phyloP scores from a whole-genome alignment of 345 rosid genomes.

The Erodium maritimum region DNA sequence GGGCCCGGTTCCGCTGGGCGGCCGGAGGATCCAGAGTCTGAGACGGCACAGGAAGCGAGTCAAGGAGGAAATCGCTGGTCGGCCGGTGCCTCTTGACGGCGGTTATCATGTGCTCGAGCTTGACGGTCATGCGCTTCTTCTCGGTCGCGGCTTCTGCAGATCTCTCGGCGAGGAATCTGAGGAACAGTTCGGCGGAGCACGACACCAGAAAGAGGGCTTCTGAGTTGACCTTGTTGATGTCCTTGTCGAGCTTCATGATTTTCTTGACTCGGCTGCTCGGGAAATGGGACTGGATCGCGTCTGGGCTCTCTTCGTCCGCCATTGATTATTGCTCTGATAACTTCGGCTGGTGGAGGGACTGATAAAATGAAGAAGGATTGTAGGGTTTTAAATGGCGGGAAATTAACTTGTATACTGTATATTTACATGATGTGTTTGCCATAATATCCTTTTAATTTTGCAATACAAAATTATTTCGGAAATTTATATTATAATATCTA shows the following conservation, averaged over 20 bases:
- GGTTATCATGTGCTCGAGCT: slow-evolving; percentile 47
- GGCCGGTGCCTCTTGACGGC: slow-evolving; percentile 74
- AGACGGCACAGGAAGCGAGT: slow-evolving; percentile 56
- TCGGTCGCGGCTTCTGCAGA: slow-evolving; percentile 38
- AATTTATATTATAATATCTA: too few species aligned
- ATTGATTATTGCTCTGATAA: slow-evolving; percentile 19
- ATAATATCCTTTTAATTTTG: too few species aligned
- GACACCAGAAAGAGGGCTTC: slow-evolving; percentile 64
- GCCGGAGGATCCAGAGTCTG: slow-evolving; percentile 18
- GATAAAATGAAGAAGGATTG: background rate
- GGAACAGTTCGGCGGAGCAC: slow-evolving; percentile 56
- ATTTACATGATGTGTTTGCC: background rate
- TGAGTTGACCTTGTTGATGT: slow-evolving; percentile 71
- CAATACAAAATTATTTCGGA: too few species aligned
- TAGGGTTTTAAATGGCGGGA: background rate
- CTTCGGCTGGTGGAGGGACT: background rate
- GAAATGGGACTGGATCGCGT: slow-evolving; percentile 30
- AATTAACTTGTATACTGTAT: too few species aligned
- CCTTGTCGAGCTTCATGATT: slow-evolving; percentile 78
- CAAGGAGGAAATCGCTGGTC: slow-evolving; percentile 70
- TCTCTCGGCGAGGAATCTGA: slow-evolving; percentile 58
- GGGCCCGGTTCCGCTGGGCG: slow-evolving; percentile 10
- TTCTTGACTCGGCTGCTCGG: slow-evolving; percentile 63
- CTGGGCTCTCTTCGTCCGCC: slow-evolving; percentile 46
- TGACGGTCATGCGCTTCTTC: slow-evolving; percentile 68